A percentile compares a stretch with the other conserved stretches of the same genome.
Evolutionary conservation across 1,284 basidiomycete species (phyloP).

Genomic region (Ustilago cynodontis): DNA sequence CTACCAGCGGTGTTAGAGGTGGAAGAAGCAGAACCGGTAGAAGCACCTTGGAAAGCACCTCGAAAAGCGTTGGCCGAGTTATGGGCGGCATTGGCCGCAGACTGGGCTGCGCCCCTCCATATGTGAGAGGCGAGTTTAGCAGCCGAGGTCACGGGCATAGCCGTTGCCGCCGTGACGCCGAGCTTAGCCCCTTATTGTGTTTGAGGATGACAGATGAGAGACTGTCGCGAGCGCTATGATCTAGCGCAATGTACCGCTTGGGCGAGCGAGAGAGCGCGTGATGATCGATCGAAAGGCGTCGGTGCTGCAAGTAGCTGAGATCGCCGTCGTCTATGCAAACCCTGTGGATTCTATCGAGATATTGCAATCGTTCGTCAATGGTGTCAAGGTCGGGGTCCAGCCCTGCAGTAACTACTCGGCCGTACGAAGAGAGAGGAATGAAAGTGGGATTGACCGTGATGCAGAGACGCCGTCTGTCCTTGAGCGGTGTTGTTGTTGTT

Average conservation of each 20-base stretch:
- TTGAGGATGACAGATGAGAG: slow-evolving; percentile 12
- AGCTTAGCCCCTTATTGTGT: slow-evolving; percentile 14
- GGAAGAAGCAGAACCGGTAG: slow-evolving; percentile 29
- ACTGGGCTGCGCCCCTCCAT: slow-evolving; percentile 59
- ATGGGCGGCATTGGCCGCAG: slow-evolving; percentile 57
- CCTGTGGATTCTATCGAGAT: no score
- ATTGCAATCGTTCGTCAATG: neutral
- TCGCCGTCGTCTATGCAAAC: no score
- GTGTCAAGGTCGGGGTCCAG: neutral
- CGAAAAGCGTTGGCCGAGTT: slow-evolving; percentile 55
- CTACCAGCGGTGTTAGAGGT: slow-evolving; percentile 27
- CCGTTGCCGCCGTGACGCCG: slow-evolving; percentile 33
- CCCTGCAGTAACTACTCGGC: neutral
- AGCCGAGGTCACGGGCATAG: slow-evolving; percentile 57
- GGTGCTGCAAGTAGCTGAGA: neutral
- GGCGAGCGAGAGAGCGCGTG: no score
- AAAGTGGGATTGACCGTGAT: no score
- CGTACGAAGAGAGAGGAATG: neutral
- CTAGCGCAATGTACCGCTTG: no score
- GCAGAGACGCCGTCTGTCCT: no score
- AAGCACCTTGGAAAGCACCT: slow-evolving; percentile 52
- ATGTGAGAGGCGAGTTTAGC: slow-evolving; percentile 60
- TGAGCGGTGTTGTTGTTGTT: neutral
- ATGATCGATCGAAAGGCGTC: slow-evolving; percentile 1
- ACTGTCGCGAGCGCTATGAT: slow-evolving; percentile 6